Percentiles rank a stretch among this genome's conserved stretches.
phyloP scores from a whole-genome alignment of 176 grass and related monocot genomes.

The Chrysopogon serrulatus region DNA sequence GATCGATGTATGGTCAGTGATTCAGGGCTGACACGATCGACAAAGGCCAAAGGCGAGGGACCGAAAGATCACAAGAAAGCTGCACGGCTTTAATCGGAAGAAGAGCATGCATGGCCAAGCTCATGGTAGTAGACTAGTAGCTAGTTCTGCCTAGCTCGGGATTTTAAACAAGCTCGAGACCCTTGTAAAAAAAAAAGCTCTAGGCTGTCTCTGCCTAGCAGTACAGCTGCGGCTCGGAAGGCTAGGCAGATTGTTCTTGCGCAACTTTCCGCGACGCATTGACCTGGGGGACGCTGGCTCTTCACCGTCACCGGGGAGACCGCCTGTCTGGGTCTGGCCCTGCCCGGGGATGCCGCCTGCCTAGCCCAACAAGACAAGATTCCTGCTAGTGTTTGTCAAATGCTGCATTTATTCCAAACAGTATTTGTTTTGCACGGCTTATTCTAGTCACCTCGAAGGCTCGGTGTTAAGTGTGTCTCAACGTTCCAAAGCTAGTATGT shows the following conservation, averaged over 20 bases:
- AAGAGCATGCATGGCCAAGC: too few species aligned
- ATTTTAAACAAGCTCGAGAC: too few species aligned
- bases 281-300: neutral
- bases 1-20: too few species aligned
- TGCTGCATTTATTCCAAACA: constrained; percentile 6
- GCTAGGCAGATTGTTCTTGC: constrained; percentile 13
- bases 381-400: constrained; percentile 1
- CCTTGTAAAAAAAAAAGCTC: too few species aligned
- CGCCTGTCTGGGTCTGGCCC: neutral
- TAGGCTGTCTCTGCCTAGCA: too few species aligned
- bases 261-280: neutral
- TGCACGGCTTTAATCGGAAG: neutral
- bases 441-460: neutral
- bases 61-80: constrained; percentile 29
- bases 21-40: too few species aligned
- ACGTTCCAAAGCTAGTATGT: neutral
- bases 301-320: neutral
- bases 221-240: neutral
- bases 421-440: neutral
- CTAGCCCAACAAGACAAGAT: constrained; percentile 1
- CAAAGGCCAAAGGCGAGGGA: too few species aligned
- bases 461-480: too few species aligned
- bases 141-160: too few species aligned
- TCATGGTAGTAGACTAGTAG: too few species aligned
- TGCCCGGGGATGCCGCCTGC: neutral